These are phyloP conservation scores for Sphagnum contortum DNA, from an alignment of 225 moss, liverwort and hornwort genomes.

Conservation along the genomic window DNA sequence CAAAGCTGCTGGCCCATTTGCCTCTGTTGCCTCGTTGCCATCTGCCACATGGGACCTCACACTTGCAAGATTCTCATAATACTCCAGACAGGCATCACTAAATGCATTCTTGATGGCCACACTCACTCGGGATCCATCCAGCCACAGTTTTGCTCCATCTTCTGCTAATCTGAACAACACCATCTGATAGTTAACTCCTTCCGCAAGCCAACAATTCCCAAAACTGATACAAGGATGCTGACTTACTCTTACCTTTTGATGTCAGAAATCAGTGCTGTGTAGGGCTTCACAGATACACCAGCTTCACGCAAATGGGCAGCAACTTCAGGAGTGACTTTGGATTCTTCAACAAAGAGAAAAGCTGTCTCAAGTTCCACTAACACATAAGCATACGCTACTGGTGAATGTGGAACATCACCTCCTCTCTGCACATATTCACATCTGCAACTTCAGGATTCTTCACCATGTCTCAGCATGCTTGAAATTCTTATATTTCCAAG, in stretches of 20 bases:
- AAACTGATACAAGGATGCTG: too few species aligned
- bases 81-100: slow-evolving; percentile 67
- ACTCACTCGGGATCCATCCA: slow-evolving; percentile 81
- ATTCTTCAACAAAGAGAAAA: slow-evolving; percentile 69
- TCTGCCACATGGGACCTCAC: slow-evolving; percentile 22
- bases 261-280: slow-evolving; percentile 56
- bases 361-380: slow-evolving; percentile 74
- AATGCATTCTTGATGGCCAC: slow-evolving; percentile 89
- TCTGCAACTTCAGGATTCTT: neutral
- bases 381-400: slow-evolving; percentile 87
- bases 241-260: slow-evolving; percentile 44
- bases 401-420: slow-evolving; percentile 83
- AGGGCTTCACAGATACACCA: slow-evolving; percentile 63
- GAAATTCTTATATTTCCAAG: neutral
- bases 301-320: slow-evolving; percentile 56
- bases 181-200: too few species aligned
- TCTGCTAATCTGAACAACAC: slow-evolving; percentile 50
- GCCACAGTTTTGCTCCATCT: slow-evolving; percentile 75
- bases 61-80: slow-evolving; percentile 42
- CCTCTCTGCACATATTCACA: slow-evolving; percentile 58
- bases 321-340: slow-evolving; percentile 65
- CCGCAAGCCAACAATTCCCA: too few species aligned
- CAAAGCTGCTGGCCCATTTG: slow-evolving; percentile 74
- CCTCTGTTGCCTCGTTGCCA: slow-evolving; percentile 18
- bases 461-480: too few species aligned